Evolutionary conservation across 2,329 filamentous ascomycete genomes (phyloP).

Genomic region (Phialocephala subalpina): DNA sequence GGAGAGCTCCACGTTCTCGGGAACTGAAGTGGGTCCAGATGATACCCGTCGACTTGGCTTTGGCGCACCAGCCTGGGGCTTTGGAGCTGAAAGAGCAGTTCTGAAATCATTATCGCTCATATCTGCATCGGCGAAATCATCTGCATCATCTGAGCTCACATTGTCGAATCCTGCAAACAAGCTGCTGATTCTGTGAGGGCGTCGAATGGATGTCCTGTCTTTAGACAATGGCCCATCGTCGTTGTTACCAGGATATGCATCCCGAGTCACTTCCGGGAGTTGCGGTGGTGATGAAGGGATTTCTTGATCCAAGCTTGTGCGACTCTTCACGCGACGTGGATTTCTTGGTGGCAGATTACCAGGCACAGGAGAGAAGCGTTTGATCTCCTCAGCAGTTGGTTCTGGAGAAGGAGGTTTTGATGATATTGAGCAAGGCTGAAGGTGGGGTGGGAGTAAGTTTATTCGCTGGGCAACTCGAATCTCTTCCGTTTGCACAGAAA

Average conservation of each 20-base stretch:
- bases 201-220: constrained; percentile 63
- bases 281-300: constrained; percentile 58
- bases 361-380: constrained; percentile 59
- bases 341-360: constrained; percentile 65
- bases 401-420: constrained; percentile 66
- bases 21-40: constrained; percentile 38
- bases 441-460: constrained; percentile 76
- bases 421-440: constrained; percentile 79
- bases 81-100: constrained; percentile 71
- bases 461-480: constrained; percentile 84
- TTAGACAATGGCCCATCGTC: constrained; percentile 76
- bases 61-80: constrained; percentile 47
- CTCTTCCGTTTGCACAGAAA: constrained; percentile 83
- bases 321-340: constrained; percentile 60
- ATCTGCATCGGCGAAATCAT: constrained; percentile 68
- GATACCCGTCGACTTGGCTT: constrained; percentile 30
- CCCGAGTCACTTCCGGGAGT: constrained; percentile 55
- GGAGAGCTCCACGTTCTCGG: constrained; percentile 37
- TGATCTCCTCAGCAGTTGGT: constrained; percentile 41
- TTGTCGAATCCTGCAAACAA: constrained; percentile 87
- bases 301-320: constrained; percentile 53
- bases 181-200: constrained; percentile 79
- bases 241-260: constrained; percentile 81
- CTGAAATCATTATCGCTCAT: constrained; percentile 72
- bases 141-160: constrained; percentile 70